These are phyloP conservation scores for Penicillium psychrofluorescens DNA, from an alignment of 495 filamentous ascomycete species.

Conservation along the genomic window DNA sequence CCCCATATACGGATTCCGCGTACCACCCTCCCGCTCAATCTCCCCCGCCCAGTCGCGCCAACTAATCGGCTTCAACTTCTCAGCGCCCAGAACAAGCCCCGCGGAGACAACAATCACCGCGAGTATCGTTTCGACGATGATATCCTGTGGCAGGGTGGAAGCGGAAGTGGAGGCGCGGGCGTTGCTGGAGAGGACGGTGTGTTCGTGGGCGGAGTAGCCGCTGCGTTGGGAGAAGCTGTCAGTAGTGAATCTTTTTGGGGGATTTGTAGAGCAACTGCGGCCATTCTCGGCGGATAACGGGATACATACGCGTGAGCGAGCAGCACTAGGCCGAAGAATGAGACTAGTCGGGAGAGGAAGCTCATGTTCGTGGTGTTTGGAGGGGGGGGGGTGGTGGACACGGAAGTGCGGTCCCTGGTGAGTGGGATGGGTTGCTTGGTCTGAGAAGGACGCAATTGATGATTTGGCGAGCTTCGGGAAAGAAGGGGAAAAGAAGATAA, in stretches of 20 bases:
- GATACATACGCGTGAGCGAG: conserved; percentile 64
- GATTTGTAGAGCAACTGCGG: neutral
- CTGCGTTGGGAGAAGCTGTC: conserved; percentile 29
- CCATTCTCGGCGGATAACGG: neutral
- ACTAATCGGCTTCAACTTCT: conserved; percentile 65
- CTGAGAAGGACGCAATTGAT: too few relatives aligned
- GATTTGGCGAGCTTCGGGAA: too few relatives aligned
- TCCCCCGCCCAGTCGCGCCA: conserved; percentile 81
- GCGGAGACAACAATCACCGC: conserved; percentile 58
- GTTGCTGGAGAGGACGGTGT: conserved; percentile 60
- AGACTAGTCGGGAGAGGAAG: conserved; percentile 57
- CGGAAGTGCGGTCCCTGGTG: neutral
- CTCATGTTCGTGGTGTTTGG: conserved; percentile 42
- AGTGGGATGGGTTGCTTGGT: too few relatives aligned
- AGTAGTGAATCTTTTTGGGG: neutral
- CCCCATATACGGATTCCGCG: conserved; percentile 40
- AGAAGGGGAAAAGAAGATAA: too few relatives aligned
- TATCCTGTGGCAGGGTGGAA: conserved; percentile 61
- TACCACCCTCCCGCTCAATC: conserved; percentile 61
- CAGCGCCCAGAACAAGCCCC: conserved; percentile 63
- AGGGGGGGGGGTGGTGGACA: neutral
- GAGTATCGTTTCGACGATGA: conserved; percentile 57
- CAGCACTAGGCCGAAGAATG: conserved; percentile 56
- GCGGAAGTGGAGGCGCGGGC: conserved; percentile 43
- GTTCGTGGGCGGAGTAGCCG: conserved; percentile 82